Conservation (phyloP, 306 rosid species). For the Pterocarpus macrocarpus region DNA sequence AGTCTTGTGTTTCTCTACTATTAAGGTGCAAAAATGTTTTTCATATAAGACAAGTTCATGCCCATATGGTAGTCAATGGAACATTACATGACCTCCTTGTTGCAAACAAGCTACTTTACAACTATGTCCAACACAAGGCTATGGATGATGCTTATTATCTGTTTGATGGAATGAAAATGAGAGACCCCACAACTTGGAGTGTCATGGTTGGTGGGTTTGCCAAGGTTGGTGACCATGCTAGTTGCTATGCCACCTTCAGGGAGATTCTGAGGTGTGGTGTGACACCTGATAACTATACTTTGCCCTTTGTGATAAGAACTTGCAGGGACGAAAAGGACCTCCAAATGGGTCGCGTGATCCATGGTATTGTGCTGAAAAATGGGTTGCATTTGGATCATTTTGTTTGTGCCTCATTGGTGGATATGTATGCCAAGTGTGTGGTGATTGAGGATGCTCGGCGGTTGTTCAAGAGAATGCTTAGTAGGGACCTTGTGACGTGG, state of each 20-base stretch:
- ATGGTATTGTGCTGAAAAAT: constrained; percentile 57
- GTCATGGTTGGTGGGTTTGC: constrained; percentile 77
- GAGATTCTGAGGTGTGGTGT: constrained; percentile 59
- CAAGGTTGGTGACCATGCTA: constrained; percentile 60
- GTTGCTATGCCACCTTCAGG: constrained; percentile 67
- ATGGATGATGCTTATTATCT: constrained; percentile 57
- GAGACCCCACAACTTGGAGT: constrained; percentile 70
- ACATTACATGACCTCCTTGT: constrained; percentile 56
- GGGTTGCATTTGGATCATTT: constrained; percentile 65
- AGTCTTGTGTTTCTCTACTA: constrained; percentile 52
- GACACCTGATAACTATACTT: constrained; percentile 65
- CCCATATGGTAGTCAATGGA: constrained; percentile 55
- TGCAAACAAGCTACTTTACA: constrained; percentile 77
- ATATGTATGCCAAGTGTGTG: constrained; percentile 72
- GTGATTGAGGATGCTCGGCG: constrained; percentile 60
- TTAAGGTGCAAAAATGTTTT: constrained; percentile 57
- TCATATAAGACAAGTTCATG: constrained; percentile 73
- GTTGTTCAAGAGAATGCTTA: constrained; percentile 68
- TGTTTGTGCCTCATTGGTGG: constrained; percentile 73
- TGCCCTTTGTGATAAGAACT: constrained; percentile 71
- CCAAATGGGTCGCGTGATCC: constrained; percentile 66
- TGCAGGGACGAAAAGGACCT: constrained; percentile 65
- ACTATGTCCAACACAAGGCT: constrained; percentile 58
- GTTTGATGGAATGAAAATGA: constrained; percentile 61
- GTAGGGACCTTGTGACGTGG: constrained; percentile 75